Evolutionary conservation across 1,139 yeast genomes (phyloP), one percentile per base, ranked within the genome.

Genomic region (Lodderomyces parapsilosis): DNA sequence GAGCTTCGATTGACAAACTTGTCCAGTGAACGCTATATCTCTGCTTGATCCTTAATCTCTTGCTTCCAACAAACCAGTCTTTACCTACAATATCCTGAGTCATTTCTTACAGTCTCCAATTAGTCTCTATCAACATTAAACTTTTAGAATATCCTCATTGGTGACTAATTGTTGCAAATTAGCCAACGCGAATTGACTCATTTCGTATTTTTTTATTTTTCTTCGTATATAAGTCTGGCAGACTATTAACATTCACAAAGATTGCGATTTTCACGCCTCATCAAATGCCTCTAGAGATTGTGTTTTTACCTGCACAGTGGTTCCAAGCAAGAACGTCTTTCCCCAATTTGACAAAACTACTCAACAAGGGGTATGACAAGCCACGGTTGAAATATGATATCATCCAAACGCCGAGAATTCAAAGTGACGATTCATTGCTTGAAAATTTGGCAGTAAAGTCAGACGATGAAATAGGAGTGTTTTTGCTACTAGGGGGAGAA

Each of bases 301-400:
- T 66, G 1, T 49, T 58, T 1, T 48, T 66, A n/a, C 51, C 58
- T 5, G 51, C 52, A 11, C 49, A 49, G 4, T 66, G 71, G 70
- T 44, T 65, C 15, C 45, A 42, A 13, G 40, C 46, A n/a, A 41
- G 37, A 2, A 28, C 43, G 13, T 49, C 54, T 22, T 55, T 55
- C 38, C 51, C 44, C 11, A 51, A 49, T 10, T 45, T 66, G 18
- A 44, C 52, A 23, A 46, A 54, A 25, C 39, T 67, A n/a, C 52
- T 71, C 47, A 81, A 81, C 55, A 65, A 65, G 41, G 79, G 81
- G 0, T 81, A 80, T 51, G 65, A 71, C 45, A 71, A 74, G 46
- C 70, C 73, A 3, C 63, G 74, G 42, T 62, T 50, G 53, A 69
- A 67, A 49, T 81, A 60, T 53, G 63, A 66, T 1, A 57, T 78